These are phyloP conservation scores for Pyrrhoderma lamaoense DNA, from an alignment of 1,284 basidiomycete genomes.

Conservation along the genomic window DNA sequence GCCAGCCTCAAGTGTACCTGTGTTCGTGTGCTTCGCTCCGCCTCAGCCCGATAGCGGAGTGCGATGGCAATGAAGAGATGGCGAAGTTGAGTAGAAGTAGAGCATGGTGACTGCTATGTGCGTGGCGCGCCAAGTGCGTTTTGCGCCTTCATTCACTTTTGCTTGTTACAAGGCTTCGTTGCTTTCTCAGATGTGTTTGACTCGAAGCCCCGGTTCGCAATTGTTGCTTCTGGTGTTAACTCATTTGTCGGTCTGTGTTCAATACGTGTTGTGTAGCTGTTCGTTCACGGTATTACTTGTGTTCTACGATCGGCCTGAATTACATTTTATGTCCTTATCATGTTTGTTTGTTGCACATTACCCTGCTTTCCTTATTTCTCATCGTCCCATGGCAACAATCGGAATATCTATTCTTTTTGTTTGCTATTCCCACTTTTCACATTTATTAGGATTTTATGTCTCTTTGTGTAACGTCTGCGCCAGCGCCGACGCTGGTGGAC, in stretches of 20 bases:
- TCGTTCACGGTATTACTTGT: background rate
- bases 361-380: background rate
- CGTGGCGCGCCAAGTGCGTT: constrained; percentile 4
- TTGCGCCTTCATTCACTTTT: background rate
- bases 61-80: background rate
- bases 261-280: background rate
- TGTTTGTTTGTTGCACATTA: background rate
- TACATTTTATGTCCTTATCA: background rate
- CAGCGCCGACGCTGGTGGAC: constrained; percentile 7
- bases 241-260: background rate
- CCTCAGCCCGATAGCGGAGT: background rate
- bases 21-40: background rate
- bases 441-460: background rate
- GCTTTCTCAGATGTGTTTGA: background rate
- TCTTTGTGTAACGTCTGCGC: constrained; percentile 4
- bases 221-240: constrained; percentile 3
- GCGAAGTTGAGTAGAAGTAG: constrained; percentile 9
- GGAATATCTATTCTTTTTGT: background rate
- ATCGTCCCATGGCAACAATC: background rate
- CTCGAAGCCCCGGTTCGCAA: constrained; percentile 13
- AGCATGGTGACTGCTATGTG: constrained; percentile 5
- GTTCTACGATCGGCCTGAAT: background rate
- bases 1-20: background rate
- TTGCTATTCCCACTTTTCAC: background rate
- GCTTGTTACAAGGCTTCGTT: background rate